Evolutionary conservation across 345 rosid species (phyloP), one percentile per base, ranked within the genome.

Genomic region (Acer yangbiense): DNA sequence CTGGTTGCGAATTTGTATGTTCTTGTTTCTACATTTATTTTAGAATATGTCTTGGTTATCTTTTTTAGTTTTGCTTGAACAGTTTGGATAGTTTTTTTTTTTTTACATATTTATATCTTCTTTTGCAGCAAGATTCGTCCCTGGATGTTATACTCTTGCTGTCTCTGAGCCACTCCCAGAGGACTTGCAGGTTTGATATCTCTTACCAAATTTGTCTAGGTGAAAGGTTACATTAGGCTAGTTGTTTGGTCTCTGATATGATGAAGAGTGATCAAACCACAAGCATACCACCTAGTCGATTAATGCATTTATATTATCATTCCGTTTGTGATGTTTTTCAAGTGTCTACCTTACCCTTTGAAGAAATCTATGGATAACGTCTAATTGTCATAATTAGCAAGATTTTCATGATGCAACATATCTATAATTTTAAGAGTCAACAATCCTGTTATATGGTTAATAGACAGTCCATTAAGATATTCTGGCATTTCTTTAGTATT

Each of bases 1-100:
- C 55, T 95, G 99, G 99, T 79, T 94, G 80, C 86, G 98, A 80
- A 92, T 92, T 66, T 94, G 99, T 96, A 91, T 73, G 83, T 82
- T 76, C 57, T 27, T 18, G 7, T 60, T 46, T 46, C 3, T 46
- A 2, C 50, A 8, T 46, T 9, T 46, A 8, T 9, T 46, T 46
- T 52, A 52, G 54, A 17, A 35, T 75, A n/a, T 75, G 25, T 43
- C 11, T 43, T 43, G 46, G 0, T 43, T 8, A 4, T 9, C 46
- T 43, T 43, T 43, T 43, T 43, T 43, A 43, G 1, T 43, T 43
- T 7, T 43, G 10, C 10, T 43, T 50, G 35, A 4, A 9, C n/a
- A 14, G 16, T 52, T 52, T 52, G 57, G 57, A 16, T 52, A 14
- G 6, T 18, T 25, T 16, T 35, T 43, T 43, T 9, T 25, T 25